phyloP scores from a whole-genome alignment of 2,329 filamentous ascomycete species.

The Aspergillus melleus region DNA sequence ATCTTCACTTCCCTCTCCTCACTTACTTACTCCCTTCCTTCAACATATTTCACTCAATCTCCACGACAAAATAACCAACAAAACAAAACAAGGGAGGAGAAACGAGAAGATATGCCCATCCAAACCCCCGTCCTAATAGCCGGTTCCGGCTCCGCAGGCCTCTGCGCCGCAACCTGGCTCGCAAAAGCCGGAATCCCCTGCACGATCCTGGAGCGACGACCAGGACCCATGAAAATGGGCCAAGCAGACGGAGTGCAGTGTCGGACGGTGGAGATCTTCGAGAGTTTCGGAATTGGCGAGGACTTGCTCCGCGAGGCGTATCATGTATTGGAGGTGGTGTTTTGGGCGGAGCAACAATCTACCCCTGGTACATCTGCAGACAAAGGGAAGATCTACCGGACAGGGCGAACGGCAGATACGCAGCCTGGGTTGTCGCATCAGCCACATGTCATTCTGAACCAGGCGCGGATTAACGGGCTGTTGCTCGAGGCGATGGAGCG shows the following conservation, averaged over 20 bases:
- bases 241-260: slow-evolving; percentile 66
- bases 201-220: slow-evolving; percentile 58
- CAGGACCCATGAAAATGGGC: slow-evolving; percentile 56
- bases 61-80: not conserved
- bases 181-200: slow-evolving; percentile 57
- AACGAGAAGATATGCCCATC: not conserved
- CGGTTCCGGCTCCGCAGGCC: slow-evolving; percentile 62
- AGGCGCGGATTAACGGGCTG: slow-evolving; percentile 56
- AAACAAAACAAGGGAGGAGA: not conserved
- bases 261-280: slow-evolving; percentile 63
- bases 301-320: slow-evolving; percentile 58
- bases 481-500: slow-evolving; percentile 54
- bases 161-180: slow-evolving; percentile 63
- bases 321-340: slow-evolving; percentile 59
- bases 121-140: slow-evolving; percentile 58
- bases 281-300: slow-evolving; percentile 58
- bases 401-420: slow-evolving; percentile 54
- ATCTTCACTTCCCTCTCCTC: slow-evolving; percentile 15
- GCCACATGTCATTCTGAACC: slow-evolving; percentile 59
- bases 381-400: slow-evolving; percentile 46
- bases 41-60: not conserved
- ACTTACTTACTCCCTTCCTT: not conserved
- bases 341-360: slow-evolving; percentile 51
- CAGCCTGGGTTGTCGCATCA: slow-evolving; percentile 54
- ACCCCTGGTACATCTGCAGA: not conserved